phyloP scores from a whole-genome alignment of 73 alveolate genomes.

The Diophrys appendiculata region DNA sequence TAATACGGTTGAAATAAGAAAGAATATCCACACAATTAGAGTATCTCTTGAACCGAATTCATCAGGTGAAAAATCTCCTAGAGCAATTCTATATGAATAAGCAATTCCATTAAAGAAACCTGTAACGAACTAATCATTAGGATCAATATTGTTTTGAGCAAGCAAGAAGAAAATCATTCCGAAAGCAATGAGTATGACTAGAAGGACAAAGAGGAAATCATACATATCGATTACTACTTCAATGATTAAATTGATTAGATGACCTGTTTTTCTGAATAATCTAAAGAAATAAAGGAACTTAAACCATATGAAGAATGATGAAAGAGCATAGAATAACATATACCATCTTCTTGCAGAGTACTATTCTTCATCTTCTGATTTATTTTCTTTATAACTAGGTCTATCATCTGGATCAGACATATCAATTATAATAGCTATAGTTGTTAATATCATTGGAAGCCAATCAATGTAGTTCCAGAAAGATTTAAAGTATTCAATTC shows the following conservation, averaged over 20 bases:
- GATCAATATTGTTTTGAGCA: no score
- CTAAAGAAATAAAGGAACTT: conserved; percentile 48
- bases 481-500: no score
- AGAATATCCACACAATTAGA: background rate
- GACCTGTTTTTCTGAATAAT: conserved; percentile 32
- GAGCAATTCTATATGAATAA: background rate
- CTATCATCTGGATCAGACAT: no score
- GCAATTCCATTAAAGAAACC: no score
- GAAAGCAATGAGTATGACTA: conserved; percentile 24
- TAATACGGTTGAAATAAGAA: conserved; percentile 7
- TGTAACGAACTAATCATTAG: no score
- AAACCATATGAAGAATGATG: conserved; percentile 47
- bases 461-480: no score
- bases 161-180: conserved; percentile 36
- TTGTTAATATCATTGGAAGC: no score
- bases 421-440: no score
- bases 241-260: conserved; percentile 29
- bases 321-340: conserved; percentile 19
- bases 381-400: conserved; percentile 35
- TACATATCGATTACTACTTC: conserved; percentile 31
- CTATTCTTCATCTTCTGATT: background rate
- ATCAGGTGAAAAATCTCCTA: background rate
- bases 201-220: conserved; percentile 29
- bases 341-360: background rate
- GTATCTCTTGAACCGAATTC: background rate